These are phyloP conservation scores for Xylogone sp. DNA, from an alignment of 2,329 filamentous ascomycete genomes.

Conservation along the genomic window DNA sequence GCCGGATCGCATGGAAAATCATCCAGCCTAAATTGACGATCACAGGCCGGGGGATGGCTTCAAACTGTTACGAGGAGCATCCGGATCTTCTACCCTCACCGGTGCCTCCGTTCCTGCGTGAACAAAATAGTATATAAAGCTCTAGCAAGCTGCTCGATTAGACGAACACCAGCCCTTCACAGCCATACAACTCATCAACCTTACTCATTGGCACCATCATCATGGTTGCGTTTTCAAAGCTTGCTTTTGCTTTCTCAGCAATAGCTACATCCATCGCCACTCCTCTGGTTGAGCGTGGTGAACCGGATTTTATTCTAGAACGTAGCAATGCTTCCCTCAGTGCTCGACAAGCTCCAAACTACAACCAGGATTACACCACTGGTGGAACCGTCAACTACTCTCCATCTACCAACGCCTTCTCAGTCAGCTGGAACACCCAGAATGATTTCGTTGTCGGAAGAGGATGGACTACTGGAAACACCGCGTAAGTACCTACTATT, in stretches of 20 bases:
- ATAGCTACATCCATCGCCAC: constrained; percentile 6
- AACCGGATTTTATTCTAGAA: constrained; percentile 6
- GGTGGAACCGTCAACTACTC: constrained; percentile 10
- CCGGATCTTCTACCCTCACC: too few relatives aligned
- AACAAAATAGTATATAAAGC: too few relatives aligned
- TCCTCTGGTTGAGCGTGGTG: constrained; percentile 2
- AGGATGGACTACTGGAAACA: constrained; percentile 13
- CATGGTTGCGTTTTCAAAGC: constrained; percentile 8
- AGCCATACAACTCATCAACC: too few relatives aligned
- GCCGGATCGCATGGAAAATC: too few relatives aligned
- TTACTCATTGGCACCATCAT: neutral
- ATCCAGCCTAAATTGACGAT: too few relatives aligned
- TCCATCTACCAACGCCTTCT: constrained; percentile 9
- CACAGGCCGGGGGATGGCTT: too few relatives aligned
- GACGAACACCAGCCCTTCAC: too few relatives aligned
- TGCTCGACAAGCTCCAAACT: constrained; percentile 9
- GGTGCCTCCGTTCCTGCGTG: too few relatives aligned
- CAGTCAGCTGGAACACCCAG: constrained; percentile 6
- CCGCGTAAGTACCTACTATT: constrained; percentile 2
- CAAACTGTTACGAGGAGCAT: too few relatives aligned
- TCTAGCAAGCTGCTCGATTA: too few relatives aligned
- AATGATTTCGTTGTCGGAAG: constrained; percentile 15
- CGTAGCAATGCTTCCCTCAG: constrained; percentile 5
- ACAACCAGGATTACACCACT: constrained; percentile 13
- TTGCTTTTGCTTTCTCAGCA: constrained; percentile 3